Evolutionary conservation across 2,329 filamentous ascomycete species (phyloP).

Genomic region (Fusarium devonianum): DNA sequence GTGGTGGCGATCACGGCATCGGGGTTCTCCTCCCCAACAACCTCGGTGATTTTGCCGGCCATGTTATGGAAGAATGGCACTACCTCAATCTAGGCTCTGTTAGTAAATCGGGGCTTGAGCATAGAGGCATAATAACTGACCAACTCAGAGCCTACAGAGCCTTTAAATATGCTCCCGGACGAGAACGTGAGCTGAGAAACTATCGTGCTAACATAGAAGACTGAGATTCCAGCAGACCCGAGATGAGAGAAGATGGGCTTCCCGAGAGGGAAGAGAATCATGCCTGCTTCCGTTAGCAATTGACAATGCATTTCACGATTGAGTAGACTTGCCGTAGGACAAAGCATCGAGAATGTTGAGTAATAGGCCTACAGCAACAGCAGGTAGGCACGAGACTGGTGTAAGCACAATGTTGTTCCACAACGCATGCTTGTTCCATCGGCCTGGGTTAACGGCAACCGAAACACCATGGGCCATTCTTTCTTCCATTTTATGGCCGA

Average conservation of each 20-base stretch:
- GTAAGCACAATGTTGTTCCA: conserved; percentile 70
- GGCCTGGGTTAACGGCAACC: conserved; percentile 65
- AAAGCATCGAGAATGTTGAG: conserved; percentile 94
- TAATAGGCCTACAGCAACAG: conserved; percentile 86
- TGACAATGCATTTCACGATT: neutral
- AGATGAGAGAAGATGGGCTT: conserved; percentile 84
- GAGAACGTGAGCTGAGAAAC: conserved; percentile 92
- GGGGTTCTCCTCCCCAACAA: conserved; percentile 80
- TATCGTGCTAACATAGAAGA: conserved; percentile 98
- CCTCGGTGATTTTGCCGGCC: conserved; percentile 83
- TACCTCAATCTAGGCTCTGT: conserved; percentile 77
- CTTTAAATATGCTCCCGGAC: conserved; percentile 83
- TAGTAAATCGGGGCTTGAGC: neutral
- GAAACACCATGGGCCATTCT: conserved; percentile 43
- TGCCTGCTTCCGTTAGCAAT: conserved; percentile 58
- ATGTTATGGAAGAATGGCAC: conserved; percentile 99
- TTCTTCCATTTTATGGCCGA: conserved; percentile 45
- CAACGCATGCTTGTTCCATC: conserved; percentile 73
- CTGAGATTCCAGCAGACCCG: conserved; percentile 93
- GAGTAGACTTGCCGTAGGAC: conserved; percentile 75
- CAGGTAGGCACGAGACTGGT: conserved; percentile 77
- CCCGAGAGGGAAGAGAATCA: conserved; percentile 94
- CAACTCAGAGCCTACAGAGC: conserved; percentile 93
- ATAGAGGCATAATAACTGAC: conserved; percentile 51
- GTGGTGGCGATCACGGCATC: conserved; percentile 93